A percentile compares a stretch with the other conserved stretches of the same genome.
phyloP scores from a whole-genome alignment of 768 basidiomycete genomes.

The Tylopilus rubrobrunneus region DNA sequence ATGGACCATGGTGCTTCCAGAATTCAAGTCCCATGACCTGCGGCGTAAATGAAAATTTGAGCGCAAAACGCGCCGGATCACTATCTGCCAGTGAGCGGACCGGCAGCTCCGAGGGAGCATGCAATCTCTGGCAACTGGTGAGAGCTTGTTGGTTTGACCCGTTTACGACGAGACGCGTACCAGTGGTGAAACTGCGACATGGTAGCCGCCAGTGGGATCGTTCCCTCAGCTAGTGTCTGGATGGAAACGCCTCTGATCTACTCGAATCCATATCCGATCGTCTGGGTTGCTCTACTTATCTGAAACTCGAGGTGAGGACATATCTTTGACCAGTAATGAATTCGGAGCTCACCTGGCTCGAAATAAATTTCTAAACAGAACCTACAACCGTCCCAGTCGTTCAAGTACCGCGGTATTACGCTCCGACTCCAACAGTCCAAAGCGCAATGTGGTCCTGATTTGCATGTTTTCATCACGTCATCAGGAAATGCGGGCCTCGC shows the following conservation, averaged over 20 bases:
- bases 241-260: conserved; percentile 61
- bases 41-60: no score
- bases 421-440: conserved; percentile 51
- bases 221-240: conserved; percentile 39
- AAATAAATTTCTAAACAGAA: conserved; percentile 40
- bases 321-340: background rate
- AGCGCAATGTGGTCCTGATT: conserved; percentile 44
- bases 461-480: conserved; percentile 69
- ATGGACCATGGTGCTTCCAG: no score
- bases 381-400: conserved; percentile 69
- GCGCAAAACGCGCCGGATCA: no score
- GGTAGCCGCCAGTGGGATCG: background rate
- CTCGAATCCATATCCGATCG: conserved; percentile 54
- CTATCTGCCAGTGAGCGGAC: background rate
- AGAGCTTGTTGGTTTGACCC: background rate
- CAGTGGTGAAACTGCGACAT: background rate
- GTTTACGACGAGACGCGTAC: background rate
- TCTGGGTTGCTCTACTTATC: conserved; percentile 51
- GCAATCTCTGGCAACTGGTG: background rate
- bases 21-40: background rate
- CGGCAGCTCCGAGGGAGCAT: background rate
- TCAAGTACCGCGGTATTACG: conserved; percentile 74
- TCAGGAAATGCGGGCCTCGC: conserved; percentile 82
- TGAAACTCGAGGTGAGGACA: conserved; percentile 65
- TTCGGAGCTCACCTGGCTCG: background rate